phyloP scores from a whole-genome alignment of 73 alveolate species.

The Paramecium bursaria region DNA sequence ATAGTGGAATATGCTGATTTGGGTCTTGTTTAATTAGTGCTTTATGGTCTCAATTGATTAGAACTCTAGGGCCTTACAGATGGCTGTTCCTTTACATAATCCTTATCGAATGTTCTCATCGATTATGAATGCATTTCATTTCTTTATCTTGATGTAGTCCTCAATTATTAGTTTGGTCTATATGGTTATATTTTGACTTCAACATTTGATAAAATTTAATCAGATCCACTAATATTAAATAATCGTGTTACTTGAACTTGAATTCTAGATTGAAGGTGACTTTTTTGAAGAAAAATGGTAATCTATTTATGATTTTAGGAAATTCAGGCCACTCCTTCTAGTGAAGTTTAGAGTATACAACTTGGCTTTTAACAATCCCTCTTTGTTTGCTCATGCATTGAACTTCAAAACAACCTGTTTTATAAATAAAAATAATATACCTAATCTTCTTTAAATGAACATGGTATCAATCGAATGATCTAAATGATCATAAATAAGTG shows the following conservation, averaged over 20 bases:
- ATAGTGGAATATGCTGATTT: slow-evolving; percentile 46
- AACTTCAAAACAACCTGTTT: slow-evolving; percentile 71
- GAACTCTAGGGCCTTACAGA: no score
- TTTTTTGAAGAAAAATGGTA: slow-evolving; percentile 52
- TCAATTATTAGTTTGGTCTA: no score
- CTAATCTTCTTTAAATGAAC: slow-evolving; percentile 54
- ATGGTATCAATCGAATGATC: slow-evolving; percentile 65
- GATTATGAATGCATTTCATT: no score
- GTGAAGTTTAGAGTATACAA: slow-evolving; percentile 64
- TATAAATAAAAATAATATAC: not conserved
- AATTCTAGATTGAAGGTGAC: slow-evolving; percentile 54
- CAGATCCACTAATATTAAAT: slow-evolving; percentile 4
- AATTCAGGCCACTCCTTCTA: slow-evolving; percentile 70
- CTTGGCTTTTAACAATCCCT: slow-evolving; percentile 59
- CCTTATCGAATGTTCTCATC: no score
- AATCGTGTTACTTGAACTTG: slow-evolving; percentile 23
- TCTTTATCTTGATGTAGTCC: no score
- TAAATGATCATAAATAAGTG: slow-evolving; percentile 67
- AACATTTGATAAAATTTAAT: slow-evolving; percentile 28
- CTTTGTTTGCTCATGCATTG: slow-evolving; percentile 54
- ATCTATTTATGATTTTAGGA: slow-evolving; percentile 45
- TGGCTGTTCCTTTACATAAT: no score
- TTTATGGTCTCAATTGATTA: slow-evolving; percentile 1
- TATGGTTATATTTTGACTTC: slow-evolving; percentile 57
- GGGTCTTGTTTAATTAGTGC: slow-evolving; percentile 20